These are phyloP conservation scores for Pyrenophora graminea DNA, from an alignment of 2,329 filamentous ascomycete genomes.

Conservation along the genomic window DNA sequence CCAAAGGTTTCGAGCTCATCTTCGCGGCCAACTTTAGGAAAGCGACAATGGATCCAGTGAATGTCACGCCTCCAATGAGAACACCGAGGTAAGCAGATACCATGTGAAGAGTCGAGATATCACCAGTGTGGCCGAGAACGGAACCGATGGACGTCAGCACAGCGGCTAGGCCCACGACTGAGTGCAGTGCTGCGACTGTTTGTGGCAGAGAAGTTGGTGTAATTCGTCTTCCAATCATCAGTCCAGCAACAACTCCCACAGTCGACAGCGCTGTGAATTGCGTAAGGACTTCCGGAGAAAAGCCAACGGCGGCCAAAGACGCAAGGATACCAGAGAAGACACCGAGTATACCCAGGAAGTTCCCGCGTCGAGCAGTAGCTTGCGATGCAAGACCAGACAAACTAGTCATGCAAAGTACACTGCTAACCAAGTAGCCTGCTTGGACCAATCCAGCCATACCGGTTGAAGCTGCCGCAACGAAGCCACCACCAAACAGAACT, in stretches of 20 bases:
- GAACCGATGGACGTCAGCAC: slow-evolving; percentile 88
- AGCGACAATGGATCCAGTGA: slow-evolving; percentile 87
- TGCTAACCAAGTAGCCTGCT: slow-evolving; percentile 84
- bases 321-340: slow-evolving; percentile 82
- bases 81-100: slow-evolving; percentile 87
- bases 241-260: slow-evolving; percentile 69
- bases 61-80: slow-evolving; percentile 83
- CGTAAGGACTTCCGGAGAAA: slow-evolving; percentile 74
- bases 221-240: slow-evolving; percentile 81
- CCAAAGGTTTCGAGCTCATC: slow-evolving; percentile 77
- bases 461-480: slow-evolving; percentile 76
- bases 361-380: slow-evolving; percentile 79
- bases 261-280: slow-evolving; percentile 80
- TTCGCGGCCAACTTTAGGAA: slow-evolving; percentile 83
- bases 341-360: slow-evolving; percentile 83
- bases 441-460: slow-evolving; percentile 84
- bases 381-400: slow-evolving; percentile 82
- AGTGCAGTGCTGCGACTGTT: slow-evolving; percentile 86
- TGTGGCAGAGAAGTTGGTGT: slow-evolving; percentile 87
- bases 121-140: slow-evolving; percentile 74
- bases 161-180: slow-evolving; percentile 85
- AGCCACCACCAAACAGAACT: slow-evolving; percentile 77
- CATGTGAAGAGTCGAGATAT: slow-evolving; percentile 78
- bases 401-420: slow-evolving; percentile 78
- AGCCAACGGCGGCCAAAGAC: slow-evolving; percentile 79